Evolutionary conservation across 345 rosid species (phyloP).

Genomic region (Hypericum perforatum): DNA sequence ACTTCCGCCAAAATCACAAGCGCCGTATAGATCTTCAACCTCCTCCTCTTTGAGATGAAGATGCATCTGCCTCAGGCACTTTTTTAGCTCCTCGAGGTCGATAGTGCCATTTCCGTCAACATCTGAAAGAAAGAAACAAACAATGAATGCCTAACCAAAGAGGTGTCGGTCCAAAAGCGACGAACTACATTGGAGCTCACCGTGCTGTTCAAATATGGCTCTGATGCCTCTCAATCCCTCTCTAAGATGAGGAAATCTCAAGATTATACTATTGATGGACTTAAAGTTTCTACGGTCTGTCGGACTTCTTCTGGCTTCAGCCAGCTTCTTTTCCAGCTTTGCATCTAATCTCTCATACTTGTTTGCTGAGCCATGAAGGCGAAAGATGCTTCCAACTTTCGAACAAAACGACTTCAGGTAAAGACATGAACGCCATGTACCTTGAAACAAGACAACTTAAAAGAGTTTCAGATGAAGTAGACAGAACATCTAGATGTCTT

Average conservation of each 20-base stretch:
- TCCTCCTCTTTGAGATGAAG: slow-evolving; percentile 48
- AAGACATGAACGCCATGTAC: slow-evolving; percentile 20
- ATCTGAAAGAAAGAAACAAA: slow-evolving; percentile 28
- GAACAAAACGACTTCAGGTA: slow-evolving; percentile 30
- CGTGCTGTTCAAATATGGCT: slow-evolving; percentile 52
- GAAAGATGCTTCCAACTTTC: slow-evolving; percentile 34
- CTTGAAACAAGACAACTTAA: slow-evolving; percentile 12
- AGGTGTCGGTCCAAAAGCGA: background rate
- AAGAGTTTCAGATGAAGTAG: too few species aligned
- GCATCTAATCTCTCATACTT: slow-evolving; percentile 55
- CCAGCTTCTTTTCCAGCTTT: slow-evolving; percentile 59
- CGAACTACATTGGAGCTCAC: slow-evolving; percentile 24
- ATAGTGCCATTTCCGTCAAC: slow-evolving; percentile 58
- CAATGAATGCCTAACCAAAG: background rate
- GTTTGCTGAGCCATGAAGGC: slow-evolving; percentile 36
- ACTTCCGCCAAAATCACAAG: slow-evolving; percentile 74
- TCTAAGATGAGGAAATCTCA: slow-evolving; percentile 59
- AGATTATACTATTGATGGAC: slow-evolving; percentile 57
- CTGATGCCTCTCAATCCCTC: slow-evolving; percentile 57
- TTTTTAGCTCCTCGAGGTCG: slow-evolving; percentile 55
- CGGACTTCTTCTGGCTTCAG: slow-evolving; percentile 43
- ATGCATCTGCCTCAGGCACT: slow-evolving; percentile 51
- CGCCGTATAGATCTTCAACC: slow-evolving; percentile 57
- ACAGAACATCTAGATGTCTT: too few species aligned
- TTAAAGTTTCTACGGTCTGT: slow-evolving; percentile 36